Conservation (phyloP, 345 rosid species). For the Schrenkiella parvula region DNA sequence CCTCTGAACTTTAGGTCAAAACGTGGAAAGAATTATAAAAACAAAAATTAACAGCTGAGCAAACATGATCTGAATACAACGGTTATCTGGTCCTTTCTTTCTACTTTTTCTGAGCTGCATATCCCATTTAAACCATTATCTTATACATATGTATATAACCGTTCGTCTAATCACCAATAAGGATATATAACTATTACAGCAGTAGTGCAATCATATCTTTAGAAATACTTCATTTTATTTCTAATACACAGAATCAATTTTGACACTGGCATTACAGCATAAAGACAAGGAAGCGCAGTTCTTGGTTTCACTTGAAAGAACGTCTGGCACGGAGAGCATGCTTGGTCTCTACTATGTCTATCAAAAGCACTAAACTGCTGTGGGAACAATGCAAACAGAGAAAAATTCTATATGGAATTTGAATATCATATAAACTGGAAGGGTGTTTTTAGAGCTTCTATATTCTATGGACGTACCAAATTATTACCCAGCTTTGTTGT, state of each 20-base stretch:
- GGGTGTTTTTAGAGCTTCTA: constrained; percentile 17
- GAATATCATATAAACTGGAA: constrained; percentile 21
- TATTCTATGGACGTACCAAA: constrained; percentile 54
- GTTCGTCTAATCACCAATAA: not conserved
- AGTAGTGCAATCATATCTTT: not conserved
- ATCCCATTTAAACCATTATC: not conserved
- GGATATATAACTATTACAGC: not conserved
- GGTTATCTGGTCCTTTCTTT: not conserved
- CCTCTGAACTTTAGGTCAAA: constrained; percentile 6
- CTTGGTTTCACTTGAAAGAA: constrained; percentile 8
- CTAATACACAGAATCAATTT: constrained; percentile 4
- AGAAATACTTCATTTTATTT: not conserved
- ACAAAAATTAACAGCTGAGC: constrained; percentile 19
- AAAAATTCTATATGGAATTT: constrained; percentile 3
- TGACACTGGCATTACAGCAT: constrained; percentile 11
- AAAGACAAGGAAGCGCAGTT: constrained; percentile 7
- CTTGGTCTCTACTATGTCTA: constrained; percentile 9
- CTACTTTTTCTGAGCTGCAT: constrained; percentile 19
- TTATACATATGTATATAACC: not conserved
- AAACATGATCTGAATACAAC: constrained; percentile 19
- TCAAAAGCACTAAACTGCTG: not conserved
- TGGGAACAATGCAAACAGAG: constrained; percentile 13
- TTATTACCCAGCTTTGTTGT: constrained; percentile 50
- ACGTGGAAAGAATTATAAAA: constrained; percentile 16
- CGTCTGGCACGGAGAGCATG: not conserved